Evolutionary conservation across 2,329 filamentous ascomycete genomes (phyloP).

Genomic region (Triangularia setosa): DNA sequence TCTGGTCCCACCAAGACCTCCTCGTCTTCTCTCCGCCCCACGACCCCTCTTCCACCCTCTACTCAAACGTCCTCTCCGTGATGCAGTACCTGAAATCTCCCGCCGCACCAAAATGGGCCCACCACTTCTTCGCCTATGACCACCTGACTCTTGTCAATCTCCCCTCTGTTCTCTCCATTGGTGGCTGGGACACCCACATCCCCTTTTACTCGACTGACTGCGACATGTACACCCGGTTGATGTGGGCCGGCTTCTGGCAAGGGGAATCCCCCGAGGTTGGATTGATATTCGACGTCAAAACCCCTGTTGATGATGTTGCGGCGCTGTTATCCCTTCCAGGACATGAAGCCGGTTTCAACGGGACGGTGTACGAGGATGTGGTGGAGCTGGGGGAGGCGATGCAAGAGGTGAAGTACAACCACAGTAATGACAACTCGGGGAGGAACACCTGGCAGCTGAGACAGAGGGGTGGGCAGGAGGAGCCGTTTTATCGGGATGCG

Average conservation of each 20-base stretch:
- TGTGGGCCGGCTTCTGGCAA: constrained; percentile 39
- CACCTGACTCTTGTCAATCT: constrained; percentile 55
- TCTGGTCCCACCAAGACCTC: constrained; percentile 52
- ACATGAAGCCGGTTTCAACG: constrained; percentile 29
- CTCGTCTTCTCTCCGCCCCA: constrained; percentile 42
- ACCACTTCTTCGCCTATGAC: constrained; percentile 58
- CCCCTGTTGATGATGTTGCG: constrained; percentile 40
- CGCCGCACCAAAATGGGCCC: constrained; percentile 43
- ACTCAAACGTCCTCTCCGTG: constrained; percentile 37
- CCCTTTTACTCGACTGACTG: constrained; percentile 57
- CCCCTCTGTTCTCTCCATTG: constrained; percentile 44
- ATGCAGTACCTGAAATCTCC: constrained; percentile 31
- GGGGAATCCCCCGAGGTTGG: constrained; percentile 36
- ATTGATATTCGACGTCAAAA: constrained; percentile 40
- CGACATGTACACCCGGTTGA: constrained; percentile 49
- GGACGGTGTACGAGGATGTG: constrained; percentile 34
- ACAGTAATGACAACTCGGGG: constrained; percentile 9
- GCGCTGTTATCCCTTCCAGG: constrained; percentile 40
- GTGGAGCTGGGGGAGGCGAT: constrained; percentile 28
- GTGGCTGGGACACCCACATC: constrained; percentile 56
- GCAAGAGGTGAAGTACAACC: constrained; percentile 23
- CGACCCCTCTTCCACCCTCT: constrained; percentile 37
- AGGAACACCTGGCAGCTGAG: constrained; percentile 24
- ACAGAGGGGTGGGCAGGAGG: constrained; percentile 23
- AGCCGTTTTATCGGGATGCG: constrained; percentile 24